Conservation (phyloP, 2,329 filamentous ascomycete species). For the Colletotrichum falcatum region DNA sequence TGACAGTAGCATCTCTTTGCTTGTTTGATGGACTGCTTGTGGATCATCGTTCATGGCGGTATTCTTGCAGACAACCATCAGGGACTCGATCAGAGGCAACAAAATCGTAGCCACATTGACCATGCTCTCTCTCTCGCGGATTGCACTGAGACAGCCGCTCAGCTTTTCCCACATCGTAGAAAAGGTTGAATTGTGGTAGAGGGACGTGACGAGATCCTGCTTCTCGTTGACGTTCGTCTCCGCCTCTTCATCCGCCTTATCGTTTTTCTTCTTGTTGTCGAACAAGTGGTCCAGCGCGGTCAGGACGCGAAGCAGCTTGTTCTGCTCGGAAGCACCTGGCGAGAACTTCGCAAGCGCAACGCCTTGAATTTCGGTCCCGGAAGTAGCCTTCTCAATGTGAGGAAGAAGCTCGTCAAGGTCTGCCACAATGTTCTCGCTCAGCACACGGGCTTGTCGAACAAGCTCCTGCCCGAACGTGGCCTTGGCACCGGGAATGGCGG, state of each 20-base stretch:
- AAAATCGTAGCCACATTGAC: conserved; percentile 97
- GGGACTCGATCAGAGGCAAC: conserved; percentile 90
- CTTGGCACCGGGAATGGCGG: conserved; percentile 90
- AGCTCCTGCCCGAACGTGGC: conserved; percentile 93
- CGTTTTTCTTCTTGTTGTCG: conserved; percentile 79
- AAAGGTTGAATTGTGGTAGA: conserved; percentile 94
- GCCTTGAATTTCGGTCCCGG: conserved; percentile 94
- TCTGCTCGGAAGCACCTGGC: conserved; percentile 94
- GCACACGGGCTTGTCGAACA: conserved; percentile 83
- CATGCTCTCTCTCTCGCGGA: conserved; percentile 93
- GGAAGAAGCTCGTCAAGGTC: conserved; percentile 88
- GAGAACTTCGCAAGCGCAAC: conserved; percentile 96
- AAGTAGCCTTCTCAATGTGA: conserved; percentile 87
- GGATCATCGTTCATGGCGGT: conserved; percentile 81
- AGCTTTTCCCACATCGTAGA: conserved; percentile 92
- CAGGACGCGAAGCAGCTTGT: conserved; percentile 91
- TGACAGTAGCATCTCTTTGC: conserved; percentile 75
- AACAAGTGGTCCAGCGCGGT: conserved; percentile 97
- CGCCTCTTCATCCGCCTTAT: conserved; percentile 56
- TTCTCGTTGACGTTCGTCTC: conserved; percentile 72
- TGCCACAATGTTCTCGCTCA: conserved; percentile 86
- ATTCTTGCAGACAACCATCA: conserved; percentile 99
- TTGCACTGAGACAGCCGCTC: conserved; percentile 87
- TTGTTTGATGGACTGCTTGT: conserved; percentile 54
- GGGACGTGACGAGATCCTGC: conserved; percentile 84